Conservation (phyloP, 495 filamentous ascomycete genomes). For the Hypoxylon cercidicola region DNA sequence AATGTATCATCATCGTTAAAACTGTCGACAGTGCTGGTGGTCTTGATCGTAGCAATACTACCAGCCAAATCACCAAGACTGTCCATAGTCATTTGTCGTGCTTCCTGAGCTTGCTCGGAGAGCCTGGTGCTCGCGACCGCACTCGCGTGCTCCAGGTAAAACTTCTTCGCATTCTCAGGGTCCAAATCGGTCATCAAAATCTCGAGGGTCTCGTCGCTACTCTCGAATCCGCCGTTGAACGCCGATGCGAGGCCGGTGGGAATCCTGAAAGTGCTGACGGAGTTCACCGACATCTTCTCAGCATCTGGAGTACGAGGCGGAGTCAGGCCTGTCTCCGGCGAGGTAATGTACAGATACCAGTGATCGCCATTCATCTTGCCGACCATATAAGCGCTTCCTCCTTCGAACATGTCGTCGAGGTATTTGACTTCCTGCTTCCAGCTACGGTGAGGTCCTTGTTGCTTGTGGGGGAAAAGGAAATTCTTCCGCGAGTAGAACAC, state of each 20-base stretch:
- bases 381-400: constrained; percentile 98
- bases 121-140: constrained; percentile 84
- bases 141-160: constrained; percentile 93
- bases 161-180: constrained; percentile 90
- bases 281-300: constrained; percentile 48
- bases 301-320: constrained; percentile 80
- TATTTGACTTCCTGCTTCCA: constrained; percentile 96
- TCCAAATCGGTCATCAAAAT: constrained; percentile 99
- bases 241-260: constrained; percentile 75
- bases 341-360: constrained; percentile 98
- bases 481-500: constrained; percentile 99
- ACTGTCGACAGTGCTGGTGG: constrained; percentile 42
- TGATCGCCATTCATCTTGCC: constrained; percentile 99
- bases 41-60: constrained; percentile 50
- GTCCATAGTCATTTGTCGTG: constrained; percentile 61
- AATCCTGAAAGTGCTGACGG: constrained; percentile 50
- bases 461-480: constrained; percentile 94
- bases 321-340: constrained; percentile 80
- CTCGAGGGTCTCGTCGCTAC: constrained; percentile 91
- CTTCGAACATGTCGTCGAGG: constrained; percentile 87
- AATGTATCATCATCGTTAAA: constrained; percentile 66
- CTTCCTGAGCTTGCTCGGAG: constrained; percentile 68
- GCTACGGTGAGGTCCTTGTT: constrained; percentile 93
- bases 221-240: constrained; percentile 54
- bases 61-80: constrained; percentile 63